Conservation (phyloP, 108 stramenopile genomes). For the Cyclotella sp. region DNA sequence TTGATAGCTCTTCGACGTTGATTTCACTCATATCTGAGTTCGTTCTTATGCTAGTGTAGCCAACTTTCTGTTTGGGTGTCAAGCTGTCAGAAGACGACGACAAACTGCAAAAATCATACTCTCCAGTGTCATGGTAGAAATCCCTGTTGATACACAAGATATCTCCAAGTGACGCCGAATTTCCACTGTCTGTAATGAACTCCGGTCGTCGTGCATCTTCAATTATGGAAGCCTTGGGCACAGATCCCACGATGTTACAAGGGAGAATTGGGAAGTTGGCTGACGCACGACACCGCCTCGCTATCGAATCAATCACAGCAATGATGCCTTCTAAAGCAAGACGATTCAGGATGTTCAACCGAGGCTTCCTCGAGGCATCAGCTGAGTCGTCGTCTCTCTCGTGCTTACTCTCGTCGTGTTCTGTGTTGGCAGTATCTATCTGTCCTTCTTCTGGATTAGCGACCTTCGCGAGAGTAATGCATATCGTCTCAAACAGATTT, state of each 20-base stretch:
- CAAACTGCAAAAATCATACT: conserved; percentile 31
- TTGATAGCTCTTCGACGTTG: conserved; percentile 26
- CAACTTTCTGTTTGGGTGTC: neutral
- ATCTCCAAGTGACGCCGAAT: conserved; percentile 45
- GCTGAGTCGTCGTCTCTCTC: conserved; percentile 18
- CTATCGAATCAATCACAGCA: conserved; percentile 90
- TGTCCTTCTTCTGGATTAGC: conserved; percentile 46
- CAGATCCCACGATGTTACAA: neutral
- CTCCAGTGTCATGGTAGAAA: conserved; percentile 22
- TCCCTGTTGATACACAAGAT: conserved; percentile 6
- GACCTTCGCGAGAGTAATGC: conserved; percentile 67
- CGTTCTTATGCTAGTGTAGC: neutral
- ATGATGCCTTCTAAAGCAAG: conserved; percentile 88
- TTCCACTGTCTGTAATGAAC: conserved; percentile 46
- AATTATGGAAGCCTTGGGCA: neutral
- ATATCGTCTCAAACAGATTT: conserved; percentile 92
- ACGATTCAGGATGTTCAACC: conserved; percentile 79
- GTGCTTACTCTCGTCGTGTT: conserved; percentile 11
- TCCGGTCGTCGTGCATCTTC: neutral
- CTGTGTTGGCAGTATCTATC: neutral
- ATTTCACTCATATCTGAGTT: conserved; percentile 30
- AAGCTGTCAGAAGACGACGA: conserved; percentile 21
- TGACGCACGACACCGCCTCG: conserved; percentile 54
- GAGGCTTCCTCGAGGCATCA: conserved; percentile 32
- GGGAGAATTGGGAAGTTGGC: neutral